Percentiles rank a stretch among this genome's conserved stretches.
phyloP scores from a whole-genome alignment of 1,284 basidiomycete species.

The Sanghuangporus sanghuang region DNA sequence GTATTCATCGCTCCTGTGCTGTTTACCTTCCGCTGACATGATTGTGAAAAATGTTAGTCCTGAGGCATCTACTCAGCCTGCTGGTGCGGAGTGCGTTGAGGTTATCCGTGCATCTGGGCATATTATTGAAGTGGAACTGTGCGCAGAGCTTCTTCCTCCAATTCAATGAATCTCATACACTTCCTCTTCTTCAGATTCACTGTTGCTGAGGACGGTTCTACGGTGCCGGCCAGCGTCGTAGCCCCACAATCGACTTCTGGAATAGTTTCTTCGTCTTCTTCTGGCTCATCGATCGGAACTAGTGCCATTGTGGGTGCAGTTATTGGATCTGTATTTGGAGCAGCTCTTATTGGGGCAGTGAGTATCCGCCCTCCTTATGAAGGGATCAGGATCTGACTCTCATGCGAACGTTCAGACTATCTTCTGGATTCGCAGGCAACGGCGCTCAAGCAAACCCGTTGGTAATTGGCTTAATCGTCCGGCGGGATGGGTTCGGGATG shows the following conservation, averaged over 20 bases:
- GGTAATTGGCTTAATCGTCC: constrained; percentile 13
- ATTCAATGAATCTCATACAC: not conserved
- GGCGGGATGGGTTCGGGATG: constrained; percentile 12
- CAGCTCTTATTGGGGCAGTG: constrained; percentile 7
- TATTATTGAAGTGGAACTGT: constrained; percentile 4
- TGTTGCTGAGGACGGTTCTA: constrained; percentile 9
- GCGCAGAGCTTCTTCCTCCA: not conserved
- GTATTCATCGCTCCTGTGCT: not conserved
- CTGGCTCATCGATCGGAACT: not conserved
- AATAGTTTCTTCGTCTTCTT: constrained; percentile 1
- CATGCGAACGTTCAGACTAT: not conserved
- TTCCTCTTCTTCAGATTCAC: not conserved
- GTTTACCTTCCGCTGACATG: not conserved
- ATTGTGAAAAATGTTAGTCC: not conserved
- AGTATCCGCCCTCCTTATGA: not conserved
- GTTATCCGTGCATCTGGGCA: constrained; percentile 8
- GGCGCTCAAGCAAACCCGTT: constrained; percentile 9
- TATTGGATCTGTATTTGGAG: constrained; percentile 13
- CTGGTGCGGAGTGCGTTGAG: constrained; percentile 12
- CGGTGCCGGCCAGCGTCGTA: not conserved
- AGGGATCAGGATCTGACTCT: not conserved
- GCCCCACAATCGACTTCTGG: not conserved
- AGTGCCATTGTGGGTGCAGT: constrained; percentile 12
- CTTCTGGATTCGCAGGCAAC: constrained; percentile 15
- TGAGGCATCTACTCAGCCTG: not conserved